Percentiles rank a stretch among this genome's conserved stretches.
These are phyloP conservation scores for Phaffomyces thermotolerans DNA, from an alignment of 805 yeast species.

Conservation along the genomic window DNA sequence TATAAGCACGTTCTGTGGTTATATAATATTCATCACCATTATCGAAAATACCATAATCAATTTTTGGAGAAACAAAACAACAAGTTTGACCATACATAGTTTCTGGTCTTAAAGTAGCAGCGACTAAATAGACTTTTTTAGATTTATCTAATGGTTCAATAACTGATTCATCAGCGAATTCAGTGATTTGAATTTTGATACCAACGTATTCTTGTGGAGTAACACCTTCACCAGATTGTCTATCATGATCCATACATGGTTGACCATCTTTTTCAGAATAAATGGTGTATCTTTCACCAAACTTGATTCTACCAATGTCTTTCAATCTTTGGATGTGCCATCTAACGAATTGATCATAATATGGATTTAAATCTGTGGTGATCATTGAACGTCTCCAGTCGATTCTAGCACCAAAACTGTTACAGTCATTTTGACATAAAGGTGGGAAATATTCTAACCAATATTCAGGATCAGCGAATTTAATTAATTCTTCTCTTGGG, in stretches of 20 bases:
- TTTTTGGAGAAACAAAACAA: slow-evolving; percentile 95
- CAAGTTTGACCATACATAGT: slow-evolving; percentile 99
- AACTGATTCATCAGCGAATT: slow-evolving; percentile 42
- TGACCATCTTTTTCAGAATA: slow-evolving; percentile 98
- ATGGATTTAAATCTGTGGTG: slow-evolving; percentile 92
- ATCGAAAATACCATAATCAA: slow-evolving; percentile 84
- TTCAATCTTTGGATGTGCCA: slow-evolving; percentile 93
- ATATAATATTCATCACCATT: slow-evolving; percentile 73
- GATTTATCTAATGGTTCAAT: slow-evolving; percentile 31
- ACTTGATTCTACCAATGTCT: slow-evolving; percentile 85
- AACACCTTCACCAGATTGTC: slow-evolving; percentile 95
- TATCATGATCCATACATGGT: slow-evolving; percentile 99
- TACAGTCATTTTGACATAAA: slow-evolving; percentile 72
- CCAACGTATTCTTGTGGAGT: slow-evolving; percentile 95
- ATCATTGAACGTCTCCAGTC: slow-evolving; percentile 97
- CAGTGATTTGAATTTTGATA: slow-evolving; percentile 73
- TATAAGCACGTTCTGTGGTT: slow-evolving; percentile 92
- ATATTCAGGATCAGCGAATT: slow-evolving; percentile 85
- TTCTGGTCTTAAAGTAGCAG: slow-evolving; percentile 97
- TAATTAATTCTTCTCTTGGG: slow-evolving; percentile 69
- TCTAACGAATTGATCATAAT: slow-evolving; percentile 88
- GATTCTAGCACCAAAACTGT: slow-evolving; percentile 80
- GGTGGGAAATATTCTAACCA: slow-evolving; percentile 95
- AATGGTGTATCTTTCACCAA: slow-evolving; percentile 96
- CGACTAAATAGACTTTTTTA: slow-evolving; percentile 76